Base-by-base conservation (phyloP, 345 rosid genomes). In the Boechera divaricarpa region DNA sequence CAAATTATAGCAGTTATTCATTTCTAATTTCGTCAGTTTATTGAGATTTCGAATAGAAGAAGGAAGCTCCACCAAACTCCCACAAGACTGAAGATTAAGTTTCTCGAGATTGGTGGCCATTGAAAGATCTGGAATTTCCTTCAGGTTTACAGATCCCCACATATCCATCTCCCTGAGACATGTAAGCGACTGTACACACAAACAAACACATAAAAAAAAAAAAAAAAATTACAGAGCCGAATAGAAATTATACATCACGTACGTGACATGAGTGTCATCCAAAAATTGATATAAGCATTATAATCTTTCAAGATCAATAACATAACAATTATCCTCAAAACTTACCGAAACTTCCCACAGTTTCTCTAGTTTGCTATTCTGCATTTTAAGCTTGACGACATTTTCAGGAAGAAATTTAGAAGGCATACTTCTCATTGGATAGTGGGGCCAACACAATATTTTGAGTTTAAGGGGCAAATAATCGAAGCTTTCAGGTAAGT, bases 361-460 rank as follows among this genome's bases (percentile, higher is more conserved):
- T 18, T 61, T 59, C 44, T 77, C 36, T 0, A 81, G n/a, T 5
- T 38, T 38, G 74, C 81, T 55, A 4, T 7, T 0, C 0, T 3
- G 28, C 47, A 80, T 12, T 15, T 41, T 24, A n/a, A 77, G 65
- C 44, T 53, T 64, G 10, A 77, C 63, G 6, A 60, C 66, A 2
- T 72, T 54, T 8, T 62, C 72, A 0, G 52, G 67, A 11, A 15
- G 10, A 32, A 68, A 72, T 1, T 18, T 53, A 41, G 67, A 38
- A 16, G 83, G 75, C 53, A 80, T 15, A 11, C 57, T 31, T 12
- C 18, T 59, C 9, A 10, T 13, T 10, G 80, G 75, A n/a, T 12
- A 81, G 7, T 52, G 12, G 3, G 2, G 16, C 75, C 74, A 67
- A 2, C 53, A 13, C 18, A 77, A 59, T 35, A 38, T 57, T 15